Percentiles rank a stretch among this genome's conserved stretches.
phyloP scores from a whole-genome alignment of 768 basidiomycete species.

The Psilocybe cubensis region DNA sequence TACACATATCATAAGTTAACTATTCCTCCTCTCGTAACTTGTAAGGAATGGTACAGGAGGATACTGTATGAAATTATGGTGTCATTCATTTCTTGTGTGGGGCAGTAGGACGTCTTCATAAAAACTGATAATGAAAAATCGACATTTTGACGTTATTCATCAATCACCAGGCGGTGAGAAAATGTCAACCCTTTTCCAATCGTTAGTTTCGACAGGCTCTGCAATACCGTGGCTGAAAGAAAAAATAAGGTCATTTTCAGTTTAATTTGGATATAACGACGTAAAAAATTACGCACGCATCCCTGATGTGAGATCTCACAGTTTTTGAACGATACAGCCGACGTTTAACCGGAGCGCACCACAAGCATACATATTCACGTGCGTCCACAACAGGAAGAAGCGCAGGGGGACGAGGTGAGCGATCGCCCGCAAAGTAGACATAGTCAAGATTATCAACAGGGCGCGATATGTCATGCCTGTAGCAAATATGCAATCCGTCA shows the following conservation, averaged over 20 bases:
- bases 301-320: background rate
- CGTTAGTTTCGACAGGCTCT: background rate
- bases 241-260: background rate
- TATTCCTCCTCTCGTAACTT: too few relatives aligned
- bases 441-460: conserved; percentile 2
- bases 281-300: conserved; percentile 1
- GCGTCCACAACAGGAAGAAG: background rate
- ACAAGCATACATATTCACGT: background rate
- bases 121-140: too few relatives aligned
- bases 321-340: background rate
- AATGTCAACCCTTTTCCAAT: conserved; percentile 3
- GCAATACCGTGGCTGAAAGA: conserved; percentile 1
- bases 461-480: conserved; percentile 3
- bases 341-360: conserved; percentile 3
- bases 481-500: background rate
- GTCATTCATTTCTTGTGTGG: too few relatives aligned
- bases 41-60: too few relatives aligned
- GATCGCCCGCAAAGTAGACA: background rate
- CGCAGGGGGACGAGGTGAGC: background rate
- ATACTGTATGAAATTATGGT: too few relatives aligned
- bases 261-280: background rate
- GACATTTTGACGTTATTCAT: background rate
- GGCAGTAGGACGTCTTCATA: too few relatives aligned
- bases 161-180: background rate
- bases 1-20: too few relatives aligned